Base-by-base conservation (phyloP, 345 rosid genomes). In the Brassica incana region DNA sequence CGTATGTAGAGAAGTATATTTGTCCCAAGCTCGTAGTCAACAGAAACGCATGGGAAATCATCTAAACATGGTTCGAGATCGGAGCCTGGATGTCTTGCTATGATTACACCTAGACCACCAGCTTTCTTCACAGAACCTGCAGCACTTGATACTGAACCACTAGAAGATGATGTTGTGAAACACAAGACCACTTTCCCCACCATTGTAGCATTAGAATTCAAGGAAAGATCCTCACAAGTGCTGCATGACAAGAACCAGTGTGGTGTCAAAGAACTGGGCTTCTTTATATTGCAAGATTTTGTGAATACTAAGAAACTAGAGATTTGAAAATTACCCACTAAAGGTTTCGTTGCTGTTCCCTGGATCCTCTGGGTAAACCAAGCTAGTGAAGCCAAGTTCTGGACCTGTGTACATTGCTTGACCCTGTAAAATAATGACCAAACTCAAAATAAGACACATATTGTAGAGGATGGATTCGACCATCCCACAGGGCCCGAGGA, bases 31-130 rank as follows among this genome's bases (percentile, higher is more conserved):
- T 83, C 84, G 2, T 81, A 81, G 62, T 81, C 86, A 20, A 83
- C 84, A 32, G 65, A 52, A 30, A 85, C 50, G 30, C 88, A 85
- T 3, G 86, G 88, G 20, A 85, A 85, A 69, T 71, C 80, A 65
- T 74, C 77, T 25, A 8, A 2, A 50, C 84, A 85, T 50, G 86
- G 85, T 43, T 23, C 15, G 0, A 78, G 52, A 67, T 9, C 15
- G 32, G 73, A 0, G 5, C 86, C 67, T 1, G 83, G 79, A 33
- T 67, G 43, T 76, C 65, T 83, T 27, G 86, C 83, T 1, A 81
- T 59, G 20, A 85, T 81, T 36, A 85, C 52, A 1, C 86, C 88
- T 20, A 85, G 83, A 78, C 86, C 88, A 50, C 88, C 88, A 0
- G 84, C 85, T 63, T n/a, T 18, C 73, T 74, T 79, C 20, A 81